Evolutionary conservation across 495 filamentous ascomycete species (phyloP).

Genomic region (Neurospora sp.): DNA sequence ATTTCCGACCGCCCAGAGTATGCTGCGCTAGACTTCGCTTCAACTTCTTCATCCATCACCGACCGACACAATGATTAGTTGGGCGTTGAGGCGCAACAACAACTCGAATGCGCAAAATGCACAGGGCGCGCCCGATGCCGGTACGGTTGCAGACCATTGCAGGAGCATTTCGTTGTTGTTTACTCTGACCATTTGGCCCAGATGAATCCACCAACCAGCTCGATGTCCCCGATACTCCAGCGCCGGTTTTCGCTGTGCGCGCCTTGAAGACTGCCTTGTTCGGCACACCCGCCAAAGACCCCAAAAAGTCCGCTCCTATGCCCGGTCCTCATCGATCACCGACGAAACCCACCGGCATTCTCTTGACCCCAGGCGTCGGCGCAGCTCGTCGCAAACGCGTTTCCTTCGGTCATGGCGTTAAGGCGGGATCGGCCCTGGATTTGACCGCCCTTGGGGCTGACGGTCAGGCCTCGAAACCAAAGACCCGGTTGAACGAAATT

Average conservation of each 20-base stretch:
- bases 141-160: background rate
- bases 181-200: conserved; percentile 1
- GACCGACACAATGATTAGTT: conserved; percentile 41
- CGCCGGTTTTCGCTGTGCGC: conserved; percentile 85
- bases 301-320: background rate
- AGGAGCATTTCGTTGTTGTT: background rate
- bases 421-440: conserved; percentile 19
- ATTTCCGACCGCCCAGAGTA: background rate
- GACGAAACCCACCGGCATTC: conserved; percentile 48
- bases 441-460: conserved; percentile 37
- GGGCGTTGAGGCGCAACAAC: conserved; percentile 37
- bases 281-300: conserved; percentile 57
- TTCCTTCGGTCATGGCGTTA: conserved; percentile 63
- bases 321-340: conserved; percentile 23
- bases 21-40: background rate
- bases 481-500: conserved; percentile 46
- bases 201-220: conserved; percentile 35
- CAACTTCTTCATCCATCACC: background rate
- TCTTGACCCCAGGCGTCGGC: conserved; percentile 80
- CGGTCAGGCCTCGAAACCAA: conserved; percentile 37
- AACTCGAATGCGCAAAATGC: conserved; percentile 13
- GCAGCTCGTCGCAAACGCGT: conserved; percentile 77
- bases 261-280: conserved; percentile 88
- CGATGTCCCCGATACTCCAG: conserved; percentile 83
- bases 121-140: conserved; percentile 17